Base-by-base conservation (phyloP, 768 basidiomycete genomes). In the Hydnomerulius pinastri region DNA sequence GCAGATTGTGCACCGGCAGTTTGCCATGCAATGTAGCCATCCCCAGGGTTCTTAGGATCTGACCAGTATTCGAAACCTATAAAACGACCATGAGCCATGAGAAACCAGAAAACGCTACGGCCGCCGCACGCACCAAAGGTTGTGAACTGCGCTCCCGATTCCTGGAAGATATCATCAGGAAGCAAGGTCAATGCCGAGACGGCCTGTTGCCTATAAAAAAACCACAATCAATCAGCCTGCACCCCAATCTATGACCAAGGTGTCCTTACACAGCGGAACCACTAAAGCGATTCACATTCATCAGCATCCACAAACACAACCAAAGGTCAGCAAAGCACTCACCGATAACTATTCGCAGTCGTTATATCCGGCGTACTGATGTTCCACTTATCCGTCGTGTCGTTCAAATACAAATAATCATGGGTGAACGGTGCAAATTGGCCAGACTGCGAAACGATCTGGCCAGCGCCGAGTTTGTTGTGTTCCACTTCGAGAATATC, bases 21-120 rank as follows among this genome's bases (percentile, higher is more conserved):
- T 48, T 81, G 76, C 93, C 93, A 94, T 6, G 85, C 84, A 49
- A 94, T 83, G 60, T 77, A 87, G 0, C 87, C 87, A 8, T 77
- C 76, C 0, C 60, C 46, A 1, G 76, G 74, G 43, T 81, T 70
- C 4, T 74, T 70, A 1, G 82, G 83, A 61, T 89, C 76, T 6
- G 79, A 71, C 75, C 77, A 87, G 61, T 87, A 90, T 63, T 93
- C 92, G 60, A 90, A 90, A 13, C 88, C 86, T 79, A n/a, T n/a
- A 24, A n/a, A n/a, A n/a, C n/a, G n/a, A n/a, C n/a, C n/a, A n/a
- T n/a, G n/a, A n/a, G n/a, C 7, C 3, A 12, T 4, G 27, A 11
- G 11, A 17, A 17, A 11, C 40, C n/a, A 18, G 17, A 37, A n/a
- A 33, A n/a, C n/a, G n/a, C n/a, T n/a, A n/a, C n/a, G n/a, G n/a